Evolutionary conservation across 78 protist genomes (phyloP).

Genomic region (Speleostelium caveatum): DNA sequence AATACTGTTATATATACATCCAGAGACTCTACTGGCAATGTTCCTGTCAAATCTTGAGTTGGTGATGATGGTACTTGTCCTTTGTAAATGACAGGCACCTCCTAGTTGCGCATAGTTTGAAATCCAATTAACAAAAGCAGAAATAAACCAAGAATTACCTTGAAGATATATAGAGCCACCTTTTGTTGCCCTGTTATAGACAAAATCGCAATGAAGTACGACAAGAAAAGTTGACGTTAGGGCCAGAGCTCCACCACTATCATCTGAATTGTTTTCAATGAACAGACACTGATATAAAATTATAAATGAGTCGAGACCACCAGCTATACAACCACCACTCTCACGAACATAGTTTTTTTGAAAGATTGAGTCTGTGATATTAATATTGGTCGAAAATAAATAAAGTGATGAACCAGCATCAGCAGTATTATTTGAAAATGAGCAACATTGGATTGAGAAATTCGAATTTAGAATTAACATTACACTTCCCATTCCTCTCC

Average conservation of each 20-base stretch:
- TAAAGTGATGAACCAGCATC: neutral
- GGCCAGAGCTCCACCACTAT: conserved; percentile 5
- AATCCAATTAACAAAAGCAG: no score
- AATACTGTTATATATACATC: neutral
- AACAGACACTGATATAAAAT: neutral
- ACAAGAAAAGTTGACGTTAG: neutral
- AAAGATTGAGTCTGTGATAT: neutral
- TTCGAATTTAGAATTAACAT: neutral
- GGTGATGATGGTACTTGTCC: neutral
- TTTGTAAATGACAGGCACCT: neutral
- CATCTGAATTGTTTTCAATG: neutral
- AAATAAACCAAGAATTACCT: neutral
- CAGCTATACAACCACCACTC: conserved; percentile 1
- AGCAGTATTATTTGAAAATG: neutral
- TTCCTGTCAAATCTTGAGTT: neutral
- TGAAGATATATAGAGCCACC: conserved; percentile 1
- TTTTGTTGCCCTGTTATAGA: neutral
- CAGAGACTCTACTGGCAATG: neutral
- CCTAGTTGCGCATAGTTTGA: conserved; percentile 1
- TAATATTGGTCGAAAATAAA: neutral
- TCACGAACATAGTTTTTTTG: neutral
- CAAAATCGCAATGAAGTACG: neutral
- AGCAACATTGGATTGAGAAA: neutral
- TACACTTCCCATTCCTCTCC: neutral
- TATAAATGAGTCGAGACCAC: neutral